A percentile compares a stretch with the other conserved stretches of the same genome.
phyloP scores from a whole-genome alignment of 805 yeast genomes.

The Saccharomycopsis olivae region DNA sequence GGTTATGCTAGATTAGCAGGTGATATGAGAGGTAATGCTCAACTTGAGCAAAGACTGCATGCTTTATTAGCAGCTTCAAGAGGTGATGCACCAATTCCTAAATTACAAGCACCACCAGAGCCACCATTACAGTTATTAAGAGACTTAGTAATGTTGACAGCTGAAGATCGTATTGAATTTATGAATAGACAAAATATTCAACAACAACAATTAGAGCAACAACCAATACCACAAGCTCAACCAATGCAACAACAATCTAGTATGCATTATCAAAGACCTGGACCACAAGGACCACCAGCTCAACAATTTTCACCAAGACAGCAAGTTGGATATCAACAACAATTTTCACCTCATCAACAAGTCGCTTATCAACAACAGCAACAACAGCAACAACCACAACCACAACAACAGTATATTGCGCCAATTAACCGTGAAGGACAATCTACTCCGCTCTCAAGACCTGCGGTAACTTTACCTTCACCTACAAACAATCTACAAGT shows the following conservation, averaged over 20 bases:
- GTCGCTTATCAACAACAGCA: background rate
- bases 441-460: conserved; percentile 6
- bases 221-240: conserved; percentile 12
- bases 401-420: background rate
- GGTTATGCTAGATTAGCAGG: conserved; percentile 38
- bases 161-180: conserved; percentile 26
- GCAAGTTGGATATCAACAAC: conserved; percentile 3
- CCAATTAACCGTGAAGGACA: conserved; percentile 8
- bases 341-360: background rate
- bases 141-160: conserved; percentile 24
- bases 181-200: conserved; percentile 8
- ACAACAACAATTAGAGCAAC: conserved; percentile 18
- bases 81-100: conserved; percentile 35
- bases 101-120: conserved; percentile 35
- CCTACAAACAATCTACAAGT: background rate
- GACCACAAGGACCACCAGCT: conserved; percentile 18
- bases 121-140: conserved; percentile 31
- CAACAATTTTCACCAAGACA: conserved; percentile 7
- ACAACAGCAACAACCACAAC: background rate
- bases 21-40: conserved; percentile 31
- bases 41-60: conserved; percentile 35
- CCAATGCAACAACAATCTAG: conserved; percentile 22
- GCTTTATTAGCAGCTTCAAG: conserved; percentile 32
- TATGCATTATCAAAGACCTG: conserved; percentile 17
- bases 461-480: background rate